Evolutionary conservation across 768 basidiomycete species (phyloP).

Genomic region (Agrocybe pediades): DNA sequence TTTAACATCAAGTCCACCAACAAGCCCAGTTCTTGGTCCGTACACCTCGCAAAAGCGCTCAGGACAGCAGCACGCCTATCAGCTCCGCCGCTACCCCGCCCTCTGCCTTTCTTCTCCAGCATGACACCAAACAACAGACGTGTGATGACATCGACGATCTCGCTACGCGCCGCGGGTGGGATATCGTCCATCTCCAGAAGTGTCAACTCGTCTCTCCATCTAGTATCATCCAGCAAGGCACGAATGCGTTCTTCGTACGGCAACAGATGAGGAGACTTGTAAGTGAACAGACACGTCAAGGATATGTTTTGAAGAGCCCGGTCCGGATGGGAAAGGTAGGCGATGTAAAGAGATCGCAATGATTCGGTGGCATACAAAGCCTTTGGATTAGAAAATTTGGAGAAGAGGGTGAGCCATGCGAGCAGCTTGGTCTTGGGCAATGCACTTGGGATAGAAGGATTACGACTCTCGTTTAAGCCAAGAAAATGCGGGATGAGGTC

Average conservation of each 20-base stretch:
- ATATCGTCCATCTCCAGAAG: conserved; percentile 64
- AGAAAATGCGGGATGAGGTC: conserved; percentile 89
- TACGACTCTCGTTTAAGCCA: conserved; percentile 36
- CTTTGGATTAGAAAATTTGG: conserved; percentile 93
- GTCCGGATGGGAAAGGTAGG: conserved; percentile 86
- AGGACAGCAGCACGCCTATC: conserved; percentile 79
- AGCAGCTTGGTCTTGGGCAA: conserved; percentile 64
- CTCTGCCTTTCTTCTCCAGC: conserved; percentile 75
- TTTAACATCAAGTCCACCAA: conserved; percentile 88
- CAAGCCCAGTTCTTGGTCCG: conserved; percentile 69
- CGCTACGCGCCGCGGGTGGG: conserved; percentile 56
- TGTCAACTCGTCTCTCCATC: conserved; percentile 88
- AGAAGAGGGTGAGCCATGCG: conserved; percentile 82
- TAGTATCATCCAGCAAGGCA: conserved; percentile 76
- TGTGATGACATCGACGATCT: conserved; percentile 69
- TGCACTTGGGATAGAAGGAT: conserved; percentile 21
- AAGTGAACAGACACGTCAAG: conserved; percentile 79
- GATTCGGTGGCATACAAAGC: conserved; percentile 71
- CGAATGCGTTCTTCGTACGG: conserved; percentile 67
- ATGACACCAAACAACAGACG: conserved; percentile 87
- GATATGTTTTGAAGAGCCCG: conserved; percentile 73
- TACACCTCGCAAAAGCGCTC: conserved; percentile 66
- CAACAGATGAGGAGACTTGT: conserved; percentile 63
- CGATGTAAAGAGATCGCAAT: conserved; percentile 65
- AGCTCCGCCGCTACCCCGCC: conserved; percentile 67